phyloP scores from a whole-genome alignment of 2,329 filamentous ascomycete species.

The Drechslerella stenobrocha region DNA sequence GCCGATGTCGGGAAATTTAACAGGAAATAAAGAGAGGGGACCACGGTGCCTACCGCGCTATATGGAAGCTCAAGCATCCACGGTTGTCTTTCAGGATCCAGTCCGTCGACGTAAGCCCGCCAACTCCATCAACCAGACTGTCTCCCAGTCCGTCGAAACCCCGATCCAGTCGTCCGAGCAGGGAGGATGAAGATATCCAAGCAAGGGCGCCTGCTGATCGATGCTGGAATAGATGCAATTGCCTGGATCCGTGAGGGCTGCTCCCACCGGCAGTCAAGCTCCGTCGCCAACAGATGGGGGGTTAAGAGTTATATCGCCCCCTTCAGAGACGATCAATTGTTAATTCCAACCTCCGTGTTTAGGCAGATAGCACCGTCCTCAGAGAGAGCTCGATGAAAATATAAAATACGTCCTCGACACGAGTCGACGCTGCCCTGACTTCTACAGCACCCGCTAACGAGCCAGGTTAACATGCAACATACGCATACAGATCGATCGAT shows the following conservation, averaged over 20 bases:
- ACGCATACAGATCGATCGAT: neutral
- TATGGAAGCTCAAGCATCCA: slow-evolving; percentile 4
- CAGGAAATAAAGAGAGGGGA: neutral
- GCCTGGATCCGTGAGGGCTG: no score
- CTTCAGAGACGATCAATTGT: slow-evolving; percentile 9
- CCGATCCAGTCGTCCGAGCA: no score
- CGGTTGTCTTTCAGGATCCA: slow-evolving; percentile 19
- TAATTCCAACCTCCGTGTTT: slow-evolving; percentile 24
- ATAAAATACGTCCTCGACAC: neutral
- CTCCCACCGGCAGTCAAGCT: slow-evolving; percentile 1
- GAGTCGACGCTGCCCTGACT: slow-evolving; percentile 12
- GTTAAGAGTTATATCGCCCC: slow-evolving; percentile 8
- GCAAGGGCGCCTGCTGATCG: slow-evolving; percentile 1
- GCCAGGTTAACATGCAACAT: neutral
- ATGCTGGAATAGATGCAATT: neutral
- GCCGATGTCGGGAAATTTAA: slow-evolving; percentile 1
- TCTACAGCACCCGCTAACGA: neutral
- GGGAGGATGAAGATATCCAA: neutral
- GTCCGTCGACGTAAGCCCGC: slow-evolving; percentile 5
- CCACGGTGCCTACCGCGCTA: neutral
- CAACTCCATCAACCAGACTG: neutral
- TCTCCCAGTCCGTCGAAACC: no score
- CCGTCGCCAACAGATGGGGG: neutral
- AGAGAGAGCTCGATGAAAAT: neutral
- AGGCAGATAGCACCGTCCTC: slow-evolving; percentile 14